Base-by-base conservation (phyloP, 2,329 filamentous ascomycete species). In the Diaporthe humulicola region DNA sequence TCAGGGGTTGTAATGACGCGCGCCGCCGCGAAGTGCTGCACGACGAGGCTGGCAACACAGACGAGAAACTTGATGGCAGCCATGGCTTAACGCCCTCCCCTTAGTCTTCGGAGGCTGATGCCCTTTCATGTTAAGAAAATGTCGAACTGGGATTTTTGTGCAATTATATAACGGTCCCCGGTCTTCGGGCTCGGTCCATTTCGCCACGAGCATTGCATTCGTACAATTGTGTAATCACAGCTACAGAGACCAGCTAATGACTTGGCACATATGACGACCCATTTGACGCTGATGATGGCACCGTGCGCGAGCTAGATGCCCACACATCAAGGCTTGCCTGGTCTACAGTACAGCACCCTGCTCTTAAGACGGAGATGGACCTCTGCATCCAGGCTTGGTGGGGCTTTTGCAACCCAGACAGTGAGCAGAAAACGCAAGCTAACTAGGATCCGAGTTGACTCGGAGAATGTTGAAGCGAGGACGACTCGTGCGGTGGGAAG, bases 141-240 rank as follows among this genome's bases (percentile, higher is more conserved):
- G 19, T 5, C 42, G n/a, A 14, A 19, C 14, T 1, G 4, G 61
- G 22, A 30, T 8, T 8, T 12, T 50, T 17, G 14, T n/a, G 42
- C 36, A 25, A 38, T 67, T 67, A 67, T 67, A 67, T 38, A 67
- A 19, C 14, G 7, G 40, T 36, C 28, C 42, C 42, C 50, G 28
- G 30, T 7, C 61, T 22, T 50, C 28, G 28, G 42, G 40, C 61
- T 66, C 61, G 61, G 61, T 50, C 30, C 19, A 50, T 50, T 25
- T 66, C 17, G 25, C 61, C 61, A 50, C 61, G 61, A 66, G 61
- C 61, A 50, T 66, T 66, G 19, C 42, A 42, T 50, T 66, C 28
- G 4, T 7, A 48, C 22, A 48, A 6, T 22, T 25, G 12, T 50
- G 61, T 28, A 50, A 66, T 66, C 28, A 33, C 61, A 40, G n/a